These are phyloP conservation scores for Fusarium sp. DNA, from an alignment of 2,329 filamentous ascomycete species.

Conservation along the genomic window DNA sequence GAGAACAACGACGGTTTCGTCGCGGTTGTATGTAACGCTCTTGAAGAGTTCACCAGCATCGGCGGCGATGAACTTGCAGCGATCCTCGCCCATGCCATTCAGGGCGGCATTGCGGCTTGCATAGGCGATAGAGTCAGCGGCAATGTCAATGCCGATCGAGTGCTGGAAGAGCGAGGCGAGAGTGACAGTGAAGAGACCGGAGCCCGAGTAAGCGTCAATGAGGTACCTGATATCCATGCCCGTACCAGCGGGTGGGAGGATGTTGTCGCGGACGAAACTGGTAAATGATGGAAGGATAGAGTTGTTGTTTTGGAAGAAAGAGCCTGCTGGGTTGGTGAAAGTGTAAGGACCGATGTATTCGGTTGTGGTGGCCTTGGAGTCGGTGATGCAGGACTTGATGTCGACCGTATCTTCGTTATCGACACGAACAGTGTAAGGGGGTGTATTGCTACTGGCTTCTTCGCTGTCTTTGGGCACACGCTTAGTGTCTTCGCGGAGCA, in stretches of 20 bases:
- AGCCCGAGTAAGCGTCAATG: slow-evolving; percentile 97
- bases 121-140: slow-evolving; percentile 79
- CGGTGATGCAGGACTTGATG: slow-evolving; percentile 89
- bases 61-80: slow-evolving; percentile 88
- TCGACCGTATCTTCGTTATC: slow-evolving; percentile 73
- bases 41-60: slow-evolving; percentile 89
- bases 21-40: slow-evolving; percentile 76
- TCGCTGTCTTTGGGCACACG: slow-evolving; percentile 68
- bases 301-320: slow-evolving; percentile 99
- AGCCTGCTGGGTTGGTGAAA: slow-evolving; percentile 91
- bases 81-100: slow-evolving; percentile 76
- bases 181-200: slow-evolving; percentile 96
- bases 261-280: slow-evolving; percentile 84
- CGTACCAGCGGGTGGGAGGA: slow-evolving; percentile 67
- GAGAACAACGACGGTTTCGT: slow-evolving; percentile 92
- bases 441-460: slow-evolving; percentile 47
- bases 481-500: slow-evolving; percentile 87
- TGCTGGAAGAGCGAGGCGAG: slow-evolving; percentile 87
- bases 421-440: slow-evolving; percentile 58
- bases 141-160: slow-evolving; percentile 92
- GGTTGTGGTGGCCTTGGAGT: slow-evolving; percentile 83
- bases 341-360: slow-evolving; percentile 89
- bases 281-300: slow-evolving; percentile 92
- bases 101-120: slow-evolving; percentile 82
- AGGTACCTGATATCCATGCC: slow-evolving; percentile 77